phyloP scores from a whole-genome alignment of 129 eudicot genomes.

The Chrysanthemum makinoi region DNA sequence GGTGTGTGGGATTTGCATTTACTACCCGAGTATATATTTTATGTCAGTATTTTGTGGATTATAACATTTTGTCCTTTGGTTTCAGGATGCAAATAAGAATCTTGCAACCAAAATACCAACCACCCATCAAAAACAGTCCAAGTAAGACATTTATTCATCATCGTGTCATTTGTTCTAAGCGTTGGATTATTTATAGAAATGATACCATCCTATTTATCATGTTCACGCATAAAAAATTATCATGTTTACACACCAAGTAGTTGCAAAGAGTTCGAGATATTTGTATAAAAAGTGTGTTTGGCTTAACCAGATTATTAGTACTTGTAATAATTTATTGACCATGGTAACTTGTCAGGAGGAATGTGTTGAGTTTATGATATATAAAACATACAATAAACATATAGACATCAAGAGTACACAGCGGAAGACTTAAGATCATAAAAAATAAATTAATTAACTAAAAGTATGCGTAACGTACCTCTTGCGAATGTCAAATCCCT shows the following conservation, averaged over 20 bases:
- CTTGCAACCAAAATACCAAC: constrained; percentile 62
- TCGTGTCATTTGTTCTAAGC: too few species aligned
- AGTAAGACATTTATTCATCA: constrained; percentile 32
- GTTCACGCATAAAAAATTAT: not conserved
- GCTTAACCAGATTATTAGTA: too few species aligned
- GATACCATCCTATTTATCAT: not conserved
- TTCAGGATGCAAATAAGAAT: constrained; percentile 47
- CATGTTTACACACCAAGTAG: too few species aligned
- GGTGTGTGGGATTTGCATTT: constrained; percentile 31
- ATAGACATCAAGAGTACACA: too few species aligned
- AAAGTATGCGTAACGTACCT: too few species aligned
- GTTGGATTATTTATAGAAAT: not conserved
- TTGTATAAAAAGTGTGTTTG: too few species aligned
- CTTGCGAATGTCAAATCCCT: too few species aligned
- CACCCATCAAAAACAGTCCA: constrained; percentile 57
- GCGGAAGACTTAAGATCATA: constrained; percentile 65
- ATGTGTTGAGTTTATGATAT: too few species aligned
- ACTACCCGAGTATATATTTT: not conserved
- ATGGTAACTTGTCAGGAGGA: constrained; percentile 40
- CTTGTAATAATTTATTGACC: too few species aligned
- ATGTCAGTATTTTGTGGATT: not conserved
- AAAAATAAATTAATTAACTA: too few species aligned
- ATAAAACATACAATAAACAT: too few species aligned
- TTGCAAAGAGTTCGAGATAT: too few species aligned
- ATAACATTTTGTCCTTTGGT: not conserved